Base-by-base conservation (phyloP, 192 early-diverging fungal species). In the Entrophospora sp. region DNA sequence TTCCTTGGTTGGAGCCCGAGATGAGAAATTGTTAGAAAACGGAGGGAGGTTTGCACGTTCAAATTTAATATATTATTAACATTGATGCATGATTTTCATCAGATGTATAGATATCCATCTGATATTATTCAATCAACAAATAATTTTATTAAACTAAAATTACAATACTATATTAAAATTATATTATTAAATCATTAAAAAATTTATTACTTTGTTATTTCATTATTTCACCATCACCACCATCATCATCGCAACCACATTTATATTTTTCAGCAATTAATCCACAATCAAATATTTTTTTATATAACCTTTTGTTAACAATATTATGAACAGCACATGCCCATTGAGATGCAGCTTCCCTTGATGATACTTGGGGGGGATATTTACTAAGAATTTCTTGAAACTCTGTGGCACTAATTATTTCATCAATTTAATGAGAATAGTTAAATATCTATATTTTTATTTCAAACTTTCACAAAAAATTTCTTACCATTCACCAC, bases 301-400 rank as follows among this genome's bases (percentile, higher is more conserved):
- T 95, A 6, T 82, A 73, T 16, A 95, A 66, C 53, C 90, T 77
- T 67, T 78, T 78, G 75, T 97, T 97, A 16, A 97, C 95, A 2
- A 88, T 80, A 62, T 97, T 97, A 68, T 97, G 95, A 37, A 89
- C 83, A 4, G 75, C 62, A 71, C 95, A 97, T 22, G 88, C 75
- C 84, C 92, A 97, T 69, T 91, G 86, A 22, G 89, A 84, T 3
- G 89, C 75, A 3, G 85, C 78, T 25, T 82, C 74, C 20, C 92
- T 75, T 1, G 83, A 82, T 6, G 81, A 77, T 4, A 91, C 89
- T 37, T 86, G 81, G n/a, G 93, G 91, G 6, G 95, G 95, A 67
- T 91, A 77, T 59, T 83, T 75, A 28, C 85, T 76, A 38, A 95
- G 65, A 16, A 93, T 74, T 45, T 75, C 60, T 72, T 91, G 86